phyloP scores from a whole-genome alignment of 495 filamentous ascomycete species.

The Penicillium parvum region DNA sequence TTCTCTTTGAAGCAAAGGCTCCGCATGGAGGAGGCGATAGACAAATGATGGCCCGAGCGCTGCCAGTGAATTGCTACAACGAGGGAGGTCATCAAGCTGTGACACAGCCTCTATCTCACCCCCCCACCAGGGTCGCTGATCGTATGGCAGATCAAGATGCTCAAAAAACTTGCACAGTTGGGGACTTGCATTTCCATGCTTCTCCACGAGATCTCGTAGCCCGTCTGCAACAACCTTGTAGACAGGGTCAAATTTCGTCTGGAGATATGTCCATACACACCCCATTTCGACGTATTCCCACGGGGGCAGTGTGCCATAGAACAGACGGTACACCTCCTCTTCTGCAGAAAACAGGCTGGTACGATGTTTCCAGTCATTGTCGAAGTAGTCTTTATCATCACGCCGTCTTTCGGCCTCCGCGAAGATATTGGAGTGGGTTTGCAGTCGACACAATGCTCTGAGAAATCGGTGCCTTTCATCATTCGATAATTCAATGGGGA shows the following conservation, averaged over 20 bases:
- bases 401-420: too few relatives aligned
- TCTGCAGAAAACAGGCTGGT: too few relatives aligned
- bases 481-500: constrained; percentile 6
- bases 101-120: constrained; percentile 5
- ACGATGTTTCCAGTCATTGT: too few relatives aligned
- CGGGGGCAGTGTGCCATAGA: constrained; percentile 14
- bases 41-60: constrained; percentile 9
- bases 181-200: too few relatives aligned
- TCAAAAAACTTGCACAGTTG: constrained; percentile 2
- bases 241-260: constrained; percentile 3
- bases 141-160: constrained; percentile 8
- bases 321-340: constrained; percentile 8
- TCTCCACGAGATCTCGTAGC: constrained; percentile 8
- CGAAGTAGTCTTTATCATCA: too few relatives aligned
- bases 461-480: constrained; percentile 12
- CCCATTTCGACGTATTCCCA: constrained; percentile 22
- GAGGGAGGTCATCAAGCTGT: background rate
- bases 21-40: constrained; percentile 8
- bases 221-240: constrained; percentile 9
- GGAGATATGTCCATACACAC: constrained; percentile 9
- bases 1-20: constrained; percentile 7
- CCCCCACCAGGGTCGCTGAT: constrained; percentile 5
- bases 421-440: constrained; percentile 14
- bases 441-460: constrained; percentile 17
- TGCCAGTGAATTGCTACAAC: background rate